Conservation (phyloP, 1,284 basidiomycete genomes). For the Leccinum variabile region DNA sequence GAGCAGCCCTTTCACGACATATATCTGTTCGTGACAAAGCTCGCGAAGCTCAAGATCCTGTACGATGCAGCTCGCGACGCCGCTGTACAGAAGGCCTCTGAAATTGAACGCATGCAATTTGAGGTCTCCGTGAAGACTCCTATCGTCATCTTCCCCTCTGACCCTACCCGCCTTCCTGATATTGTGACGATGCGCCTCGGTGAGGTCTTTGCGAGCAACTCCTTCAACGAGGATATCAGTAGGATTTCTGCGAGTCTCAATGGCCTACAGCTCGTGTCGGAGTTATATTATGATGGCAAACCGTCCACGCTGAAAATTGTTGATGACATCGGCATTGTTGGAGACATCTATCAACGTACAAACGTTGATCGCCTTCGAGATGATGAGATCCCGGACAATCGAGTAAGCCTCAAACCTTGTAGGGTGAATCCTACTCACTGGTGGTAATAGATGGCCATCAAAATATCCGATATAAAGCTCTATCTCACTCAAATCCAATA, state of each 20-base stretch:
- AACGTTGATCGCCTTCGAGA: conserved; percentile 52
- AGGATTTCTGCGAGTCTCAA: conserved; percentile 78
- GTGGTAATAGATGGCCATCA: conserved; percentile 59
- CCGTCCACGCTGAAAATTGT: conserved; percentile 79
- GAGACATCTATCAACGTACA: conserved; percentile 67
- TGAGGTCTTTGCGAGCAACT: conserved; percentile 85
- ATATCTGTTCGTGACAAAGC: conserved; percentile 82
- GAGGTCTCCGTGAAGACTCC: conserved; percentile 90
- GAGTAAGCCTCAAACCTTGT: conserved; percentile 46
- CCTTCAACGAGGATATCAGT: conserved; percentile 60
- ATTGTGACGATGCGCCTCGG: conserved; percentile 83
- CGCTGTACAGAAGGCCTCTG: conserved; percentile 88
- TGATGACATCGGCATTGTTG: conserved; percentile 84
- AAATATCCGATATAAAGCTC: conserved; percentile 89
- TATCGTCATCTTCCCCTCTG: conserved; percentile 86
- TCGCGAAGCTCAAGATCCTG: conserved; percentile 89
- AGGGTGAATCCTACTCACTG: conserved; percentile 6
- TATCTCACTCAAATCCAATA: conserved; percentile 93
- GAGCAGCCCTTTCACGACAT: conserved; percentile 87
- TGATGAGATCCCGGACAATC: conserved; percentile 61
- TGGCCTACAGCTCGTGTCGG: conserved; percentile 85
- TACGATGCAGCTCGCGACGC: conserved; percentile 96
- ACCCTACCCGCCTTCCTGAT: conserved; percentile 66
- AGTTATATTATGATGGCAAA: conserved; percentile 51
- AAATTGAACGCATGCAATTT: conserved; percentile 91